Base-by-base conservation (phyloP, 768 basidiomycete species). In the Solioccasus polychromus region DNA sequence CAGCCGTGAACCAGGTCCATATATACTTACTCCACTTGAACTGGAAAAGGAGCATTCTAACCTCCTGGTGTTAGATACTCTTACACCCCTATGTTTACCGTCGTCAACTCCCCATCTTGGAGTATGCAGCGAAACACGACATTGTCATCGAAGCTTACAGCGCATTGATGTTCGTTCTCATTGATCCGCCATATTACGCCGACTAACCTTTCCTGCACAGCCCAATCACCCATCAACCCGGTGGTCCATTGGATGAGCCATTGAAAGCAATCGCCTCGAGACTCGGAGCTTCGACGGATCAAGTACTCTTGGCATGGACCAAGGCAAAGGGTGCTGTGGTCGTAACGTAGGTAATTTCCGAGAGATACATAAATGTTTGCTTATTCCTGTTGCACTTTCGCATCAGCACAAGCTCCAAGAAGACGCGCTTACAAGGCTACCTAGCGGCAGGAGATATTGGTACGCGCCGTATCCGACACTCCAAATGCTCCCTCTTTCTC, bases 71-170 rank as follows among this genome's bases (percentile, higher is more conserved):
- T 34, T 43, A 86, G 83, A 86, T 88, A 51, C 66, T 71, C 12
- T 66, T 88, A 10, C 83, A 88, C 53, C 86, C 86, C 2, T 90
- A 90, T 62, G 80, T 85, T 31, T 77, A 77, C 54, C 63, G 67
- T 3, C 53, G 68, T 22, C 79, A 82, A 52, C 71, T 68, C 2
- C 72, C 78, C 0, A 68, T 83, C 24, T 66, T 90, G 22, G 78
- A 78, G 28, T 88, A 71, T 54, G 75, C 77, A 35, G 68, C 71
- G 14, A 62, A 71, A 52, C 68, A 88, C 44, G 74, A 72, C 14
- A 85, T 91, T 39, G 72, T 80, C 19, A 78, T 79, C 34, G 88
- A 89, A 61, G 86, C 80, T 1, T 90, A 90, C 66, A 81, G 83
- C 44, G 65, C 77, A 17, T 71, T 92, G 34, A 76, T 71, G 83